Evolutionary conservation across 371 early-diverging fungal genomes (phyloP).

Genomic region (Rhizomucor pusillus): DNA sequence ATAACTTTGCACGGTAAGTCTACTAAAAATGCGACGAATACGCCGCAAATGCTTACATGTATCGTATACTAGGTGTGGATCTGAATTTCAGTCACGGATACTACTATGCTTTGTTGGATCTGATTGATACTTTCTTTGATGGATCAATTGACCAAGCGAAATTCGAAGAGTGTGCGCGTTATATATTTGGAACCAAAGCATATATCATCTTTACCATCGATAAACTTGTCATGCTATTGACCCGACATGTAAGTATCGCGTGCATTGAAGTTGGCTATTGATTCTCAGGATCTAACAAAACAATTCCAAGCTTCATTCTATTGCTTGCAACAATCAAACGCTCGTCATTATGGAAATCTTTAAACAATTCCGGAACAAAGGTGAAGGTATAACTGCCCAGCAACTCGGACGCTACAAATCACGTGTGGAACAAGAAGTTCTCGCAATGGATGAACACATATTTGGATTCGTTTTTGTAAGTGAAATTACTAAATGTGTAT

Average conservation of each 20-base stretch:
- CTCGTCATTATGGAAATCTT: slow-evolving; percentile 21
- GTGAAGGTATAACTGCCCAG: slow-evolving; percentile 10
- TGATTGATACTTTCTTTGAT: slow-evolving; percentile 70
- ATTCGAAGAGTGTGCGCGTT: slow-evolving; percentile 89
- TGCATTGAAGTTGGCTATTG: no score
- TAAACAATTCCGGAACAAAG: slow-evolving; percentile 17
- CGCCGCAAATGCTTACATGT: not conserved
- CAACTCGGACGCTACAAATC: slow-evolving; percentile 53
- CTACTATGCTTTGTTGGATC: slow-evolving; percentile 68
- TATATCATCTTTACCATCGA: slow-evolving; percentile 86
- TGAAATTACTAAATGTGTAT: slow-evolving; percentile 2
- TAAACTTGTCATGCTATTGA: slow-evolving; percentile 66
- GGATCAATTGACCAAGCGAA: slow-evolving; percentile 72
- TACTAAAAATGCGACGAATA: not conserved
- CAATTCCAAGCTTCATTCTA: no score
- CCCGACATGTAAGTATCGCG: slow-evolving; percentile 74
- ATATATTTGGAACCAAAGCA: slow-evolving; percentile 79
- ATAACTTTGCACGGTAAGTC: slow-evolving; percentile 29
- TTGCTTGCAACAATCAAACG: no score
- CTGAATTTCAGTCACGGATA: slow-evolving; percentile 54
- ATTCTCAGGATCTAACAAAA: no score
- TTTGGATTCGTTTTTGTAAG: slow-evolving; percentile 79
- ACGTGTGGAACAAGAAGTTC: slow-evolving; percentile 62
- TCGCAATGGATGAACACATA: slow-evolving; percentile 69
- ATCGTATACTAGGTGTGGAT: slow-evolving; percentile 24